Base-by-base conservation (phyloP, 2,329 filamentous ascomycete species). In the Bipolaris sorokiniana region DNA sequence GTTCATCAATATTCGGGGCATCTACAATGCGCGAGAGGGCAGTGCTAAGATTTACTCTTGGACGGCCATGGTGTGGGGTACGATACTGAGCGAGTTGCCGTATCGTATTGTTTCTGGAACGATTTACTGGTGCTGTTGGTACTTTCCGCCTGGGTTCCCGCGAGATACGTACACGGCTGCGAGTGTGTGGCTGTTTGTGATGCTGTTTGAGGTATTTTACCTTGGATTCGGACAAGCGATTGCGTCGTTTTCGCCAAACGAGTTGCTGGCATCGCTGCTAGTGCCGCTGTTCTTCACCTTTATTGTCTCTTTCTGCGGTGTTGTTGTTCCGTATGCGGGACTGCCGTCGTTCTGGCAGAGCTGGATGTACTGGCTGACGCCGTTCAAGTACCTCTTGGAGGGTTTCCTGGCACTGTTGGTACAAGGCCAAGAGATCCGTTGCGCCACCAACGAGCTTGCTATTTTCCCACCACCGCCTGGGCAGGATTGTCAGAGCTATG, bases 31-130 rank as follows among this genome's bases (percentile, higher is more conserved):
- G 1, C 84, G 91, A 5, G 91, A 95, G 73, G 84, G 87, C 47
- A 90, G 85, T n/a, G 86, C 88, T 15, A 92, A 92, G 73, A 91
- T 92, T 23, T 95, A 94, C 76, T 88, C 85, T 1, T 92, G 90
- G 90, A 76, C 84, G 13, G 88, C 89, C 0, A 91, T 90, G 76
- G 83, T 85, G 0, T 87, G 86, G 2, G 88, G 84, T 0, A 83
- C 84, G 1, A 83, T 92, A 5, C 64, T 91, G 0, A 87, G 84
- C 15, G 90, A 93, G 73, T 80, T 92, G 0, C 90, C 90, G 0
- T 91, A 90, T 63, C 83, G 84, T 0, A 77, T 91, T 11, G 71
- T 90, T 3, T 85, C 86, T 0, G 89, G 86, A 0, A 85, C 82
- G 0, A 70, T 90, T 22, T 90, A 88, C 76, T 90, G 68, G 74